Conservation (phyloP, 2,329 filamentous ascomycete genomes). For the Claviceps maximensis region DNA sequence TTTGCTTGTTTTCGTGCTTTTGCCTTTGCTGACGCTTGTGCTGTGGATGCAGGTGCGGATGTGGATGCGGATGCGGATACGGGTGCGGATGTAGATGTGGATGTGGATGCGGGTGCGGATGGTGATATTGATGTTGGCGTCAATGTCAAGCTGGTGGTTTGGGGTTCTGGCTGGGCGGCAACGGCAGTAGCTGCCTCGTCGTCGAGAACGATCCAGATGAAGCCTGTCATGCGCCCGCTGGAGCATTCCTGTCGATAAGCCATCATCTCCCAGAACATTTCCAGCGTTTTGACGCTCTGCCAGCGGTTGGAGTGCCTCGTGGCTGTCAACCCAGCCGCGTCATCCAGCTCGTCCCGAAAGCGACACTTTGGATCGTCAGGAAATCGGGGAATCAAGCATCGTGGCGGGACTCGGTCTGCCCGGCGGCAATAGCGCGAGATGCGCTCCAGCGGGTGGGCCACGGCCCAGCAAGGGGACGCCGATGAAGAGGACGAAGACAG, state of each 20-base stretch:
- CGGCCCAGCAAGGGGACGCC: slow-evolving; percentile 39
- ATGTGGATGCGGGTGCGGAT: no score
- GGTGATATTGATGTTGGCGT: no score
- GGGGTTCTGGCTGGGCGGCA: slow-evolving; percentile 10
- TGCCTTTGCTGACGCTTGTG: background rate
- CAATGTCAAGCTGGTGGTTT: slow-evolving; percentile 16
- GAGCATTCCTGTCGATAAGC: slow-evolving; percentile 92
- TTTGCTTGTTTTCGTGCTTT: slow-evolving; percentile 19
- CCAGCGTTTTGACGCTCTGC: slow-evolving; percentile 70
- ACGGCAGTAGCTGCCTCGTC: slow-evolving; percentile 17
- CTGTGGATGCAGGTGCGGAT: no score
- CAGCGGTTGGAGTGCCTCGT: slow-evolving; percentile 51
- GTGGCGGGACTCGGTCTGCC: slow-evolving; percentile 51
- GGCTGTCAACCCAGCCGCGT: slow-evolving; percentile 50
- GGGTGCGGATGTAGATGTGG: no score
- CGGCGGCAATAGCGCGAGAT: slow-evolving; percentile 50
- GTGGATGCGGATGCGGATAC: no score
- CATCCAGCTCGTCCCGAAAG: slow-evolving; percentile 79
- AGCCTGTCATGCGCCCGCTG: slow-evolving; percentile 80
- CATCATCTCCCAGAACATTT: slow-evolving; percentile 99
- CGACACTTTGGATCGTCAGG: slow-evolving; percentile 92
- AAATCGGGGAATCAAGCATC: slow-evolving; percentile 78
- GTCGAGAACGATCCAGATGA: slow-evolving; percentile 84
- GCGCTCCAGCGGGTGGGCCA: slow-evolving; percentile 56
- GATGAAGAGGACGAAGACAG: slow-evolving; percentile 21